Evolutionary conservation across 2,329 filamentous ascomycete species (phyloP), one percentile per base, ranked within the genome.

Genomic region (Pseudogymnoascus verrucosus): DNA sequence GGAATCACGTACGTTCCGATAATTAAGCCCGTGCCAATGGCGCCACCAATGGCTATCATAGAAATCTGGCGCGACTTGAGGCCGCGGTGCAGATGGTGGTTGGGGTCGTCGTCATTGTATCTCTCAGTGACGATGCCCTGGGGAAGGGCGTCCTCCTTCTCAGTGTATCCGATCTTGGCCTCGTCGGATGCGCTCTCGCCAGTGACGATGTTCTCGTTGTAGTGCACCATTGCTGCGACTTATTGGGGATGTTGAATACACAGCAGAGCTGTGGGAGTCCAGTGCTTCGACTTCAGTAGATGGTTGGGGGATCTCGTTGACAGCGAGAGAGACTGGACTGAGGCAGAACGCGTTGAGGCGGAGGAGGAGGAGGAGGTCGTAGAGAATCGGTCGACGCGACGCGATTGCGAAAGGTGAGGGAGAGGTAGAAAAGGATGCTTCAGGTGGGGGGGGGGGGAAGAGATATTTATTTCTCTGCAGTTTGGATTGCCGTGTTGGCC

Each of bases 11-110:
- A 70, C 69, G 84, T 87, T 66, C 88, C 88, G 70, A 91, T 88
- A 68, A 91, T 89, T 63, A 91, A 79, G 73, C 89, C 89, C 5
- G 70, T 90, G 63, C 85, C 89, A 65, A 91, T 86, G 66, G 89
- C 88, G 73, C 89, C 89, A 70, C 88, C 89, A 65, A 91, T 89
- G 68, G 89, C 89, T 76, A 85, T 85, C 83, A 85, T 85, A 69
- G 80, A 80, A 63, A 84, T 80, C 65, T 84, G 82, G 60, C 82
- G 75, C 37, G 81, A 79, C 66, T 80, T 78, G 21, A 84, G 75
- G 51, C 80, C 80, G 68, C 82, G 79, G 66, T 82, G 79, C 57
- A 84, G 74, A 40, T 65, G 61, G 7, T 71, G 70, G 26, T 64
- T 54, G 5, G 65, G 61, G n/a, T n/a, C n/a, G 62, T 70, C 70